Evolutionary conservation across 2,329 filamentous ascomycete genomes (phyloP), one percentile per base, ranked within the genome.

Genomic region (Fusarium goolgardi): DNA sequence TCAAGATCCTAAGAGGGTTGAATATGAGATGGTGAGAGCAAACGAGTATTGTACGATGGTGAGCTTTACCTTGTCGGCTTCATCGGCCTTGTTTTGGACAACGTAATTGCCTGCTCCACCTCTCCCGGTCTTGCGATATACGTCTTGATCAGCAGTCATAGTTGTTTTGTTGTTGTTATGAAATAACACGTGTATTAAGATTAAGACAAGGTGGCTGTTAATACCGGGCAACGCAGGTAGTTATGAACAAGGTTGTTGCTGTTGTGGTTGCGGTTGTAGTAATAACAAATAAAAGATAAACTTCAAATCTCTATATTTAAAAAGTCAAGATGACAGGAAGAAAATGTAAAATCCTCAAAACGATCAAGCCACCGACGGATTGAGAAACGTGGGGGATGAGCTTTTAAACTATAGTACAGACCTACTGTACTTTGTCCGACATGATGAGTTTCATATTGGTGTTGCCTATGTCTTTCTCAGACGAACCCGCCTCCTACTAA

Each of bases 101-200:
- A 85, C 47, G 41, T 55, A 89, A 77, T 91, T 91, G 53, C 88
- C 88, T 8, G 88, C 88, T 50, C 88, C 88, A 55, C 88, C 88
- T 49, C 88, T 85, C 57, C 88, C 88, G 41, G 84, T 81, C 60
- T 81, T 82, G 67, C 81, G 81, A 68, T 84, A 85, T 51, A 80
- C 80, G 70, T 85, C 85, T 59, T 74, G 70, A 37, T 76, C 71
- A 55, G 69, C 59, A 37, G 73, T 49, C 65, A 74, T 75, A 25
- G 25, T 52, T 59, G 40, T 57, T 47, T 29, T 44, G 45, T 52
- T 49, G 21, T 34, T 47, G 46, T 23, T 23, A 23, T 37, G n/a
- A 16, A 15, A 32, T 39, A 12, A 16, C 29, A 51, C 25, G 34
- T 21, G n/a, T 39, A 29, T 51, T 40, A n/a, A 18, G 5, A 20